Conservation (phyloP, 2,329 filamentous ascomycete genomes). For the Capronia epimyces region DNA sequence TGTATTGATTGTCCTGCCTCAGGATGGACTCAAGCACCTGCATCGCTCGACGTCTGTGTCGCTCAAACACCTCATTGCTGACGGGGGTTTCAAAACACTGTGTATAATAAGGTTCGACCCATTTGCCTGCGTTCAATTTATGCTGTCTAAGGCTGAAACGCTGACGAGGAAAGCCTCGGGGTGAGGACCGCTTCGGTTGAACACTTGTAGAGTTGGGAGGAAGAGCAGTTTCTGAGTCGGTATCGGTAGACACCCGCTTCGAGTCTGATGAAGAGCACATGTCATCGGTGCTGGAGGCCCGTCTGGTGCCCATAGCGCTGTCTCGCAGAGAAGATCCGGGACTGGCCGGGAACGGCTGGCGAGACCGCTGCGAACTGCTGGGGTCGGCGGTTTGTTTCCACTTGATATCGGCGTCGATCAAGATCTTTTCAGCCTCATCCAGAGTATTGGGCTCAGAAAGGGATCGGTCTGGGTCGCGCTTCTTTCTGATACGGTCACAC, state of each 20-base stretch:
- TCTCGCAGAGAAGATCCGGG: not conserved
- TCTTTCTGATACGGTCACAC: slow-evolving; percentile 19
- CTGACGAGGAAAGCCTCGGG: not conserved
- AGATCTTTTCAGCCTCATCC: slow-evolving; percentile 5
- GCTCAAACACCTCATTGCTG: not conserved
- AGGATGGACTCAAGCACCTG: slow-evolving; percentile 9
- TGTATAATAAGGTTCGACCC: slow-evolving; percentile 13
- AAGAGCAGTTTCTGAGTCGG: not conserved
- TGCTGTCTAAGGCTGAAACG: not conserved
- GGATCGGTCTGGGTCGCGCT: not conserved
- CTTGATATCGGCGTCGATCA: slow-evolving; percentile 7
- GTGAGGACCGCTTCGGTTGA: not conserved
- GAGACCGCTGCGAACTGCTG: not conserved
- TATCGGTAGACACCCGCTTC: not conserved
- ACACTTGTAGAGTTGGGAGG: not conserved
- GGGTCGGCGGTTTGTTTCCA: not conserved
- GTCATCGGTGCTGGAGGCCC: not conserved
- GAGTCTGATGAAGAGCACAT: not conserved
- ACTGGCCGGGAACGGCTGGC: not conserved
- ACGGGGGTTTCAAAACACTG: slow-evolving; percentile 3
- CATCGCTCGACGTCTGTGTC: slow-evolving; percentile 13
- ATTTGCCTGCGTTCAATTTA: slow-evolving; percentile 12
- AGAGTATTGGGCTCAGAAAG: slow-evolving; percentile 2
- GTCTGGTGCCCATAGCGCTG: not conserved
- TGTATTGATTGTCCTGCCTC: slow-evolving; percentile 12